A percentile compares a stretch with the other conserved stretches of the same genome.
phyloP scores from a whole-genome alignment of 1,284 basidiomycete species.

The Inonotus obliquus region DNA sequence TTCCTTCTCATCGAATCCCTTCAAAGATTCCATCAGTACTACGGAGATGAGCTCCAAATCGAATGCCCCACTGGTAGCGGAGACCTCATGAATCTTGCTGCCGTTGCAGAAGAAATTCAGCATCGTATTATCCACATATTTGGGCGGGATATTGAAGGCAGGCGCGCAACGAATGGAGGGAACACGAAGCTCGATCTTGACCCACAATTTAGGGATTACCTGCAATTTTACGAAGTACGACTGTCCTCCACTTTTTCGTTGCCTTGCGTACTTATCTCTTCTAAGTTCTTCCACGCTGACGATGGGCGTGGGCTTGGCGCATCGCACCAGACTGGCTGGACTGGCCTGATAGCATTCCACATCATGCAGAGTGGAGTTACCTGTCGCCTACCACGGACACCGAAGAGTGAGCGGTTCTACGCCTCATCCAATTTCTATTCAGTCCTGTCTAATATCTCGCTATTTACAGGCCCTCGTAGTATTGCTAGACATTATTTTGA shows the following conservation, averaged over 20 bases:
- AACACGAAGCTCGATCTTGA: slow-evolving; percentile 85
- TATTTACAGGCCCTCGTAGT: slow-evolving; percentile 71
- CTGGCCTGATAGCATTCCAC: slow-evolving; percentile 88
- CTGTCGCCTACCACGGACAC: slow-evolving; percentile 84
- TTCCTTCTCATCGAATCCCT: slow-evolving; percentile 91
- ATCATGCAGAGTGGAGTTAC: slow-evolving; percentile 83
- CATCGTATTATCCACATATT: slow-evolving; percentile 98
- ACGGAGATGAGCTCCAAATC: slow-evolving; percentile 78
- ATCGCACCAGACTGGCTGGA: slow-evolving; percentile 98
- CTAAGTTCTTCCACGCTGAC: slow-evolving; percentile 92
- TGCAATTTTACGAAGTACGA: slow-evolving; percentile 88
- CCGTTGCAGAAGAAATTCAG: slow-evolving; percentile 95
- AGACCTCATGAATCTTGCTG: slow-evolving; percentile 91
- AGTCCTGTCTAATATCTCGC: slow-evolving; percentile 22
- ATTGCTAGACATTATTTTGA: slow-evolving; percentile 94
- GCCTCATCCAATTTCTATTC: slow-evolving; percentile 7
- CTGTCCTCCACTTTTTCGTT: slow-evolving; percentile 3
- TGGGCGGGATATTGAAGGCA: slow-evolving; percentile 80
- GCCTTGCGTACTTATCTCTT: slow-evolving; percentile 3
- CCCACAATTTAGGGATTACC: slow-evolving; percentile 95
- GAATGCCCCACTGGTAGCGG: slow-evolving; percentile 96
- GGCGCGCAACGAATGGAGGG: slow-evolving; percentile 89
- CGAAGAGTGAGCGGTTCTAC: slow-evolving; percentile 59
- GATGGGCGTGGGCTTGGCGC: slow-evolving; percentile 90
- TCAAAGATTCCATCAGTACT: slow-evolving; percentile 97